A percentile compares a stretch with the other conserved stretches of the same genome.
These are phyloP conservation scores for Ambrosia hybrid DNA, from an alignment of 140 eudicot genomes.

Conservation along the genomic window DNA sequence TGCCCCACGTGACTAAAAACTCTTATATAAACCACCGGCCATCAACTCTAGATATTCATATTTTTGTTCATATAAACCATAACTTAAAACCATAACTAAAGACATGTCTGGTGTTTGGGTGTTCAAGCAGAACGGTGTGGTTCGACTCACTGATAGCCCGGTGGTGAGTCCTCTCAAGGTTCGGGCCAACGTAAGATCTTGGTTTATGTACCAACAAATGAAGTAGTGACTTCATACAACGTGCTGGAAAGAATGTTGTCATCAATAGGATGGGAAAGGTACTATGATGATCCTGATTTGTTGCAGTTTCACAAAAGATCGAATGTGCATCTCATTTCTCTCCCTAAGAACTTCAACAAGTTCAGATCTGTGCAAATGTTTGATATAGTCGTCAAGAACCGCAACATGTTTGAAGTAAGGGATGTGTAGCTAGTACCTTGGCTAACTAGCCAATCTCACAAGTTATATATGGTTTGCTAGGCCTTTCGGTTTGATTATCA, in stretches of 20 bases:
- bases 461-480: not conserved
- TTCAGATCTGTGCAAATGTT: constrained; percentile 81
- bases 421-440: constrained; percentile 28
- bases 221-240: constrained; percentile 58
- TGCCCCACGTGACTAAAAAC: not conserved
- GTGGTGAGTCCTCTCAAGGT: constrained; percentile 45
- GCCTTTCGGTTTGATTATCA: not conserved
- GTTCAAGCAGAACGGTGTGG: constrained; percentile 72
- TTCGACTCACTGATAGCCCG: constrained; percentile 59
- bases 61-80: constrained; percentile 12
- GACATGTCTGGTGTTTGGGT: constrained; percentile 83
- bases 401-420: constrained; percentile 70
- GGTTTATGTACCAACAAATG: constrained; percentile 52
- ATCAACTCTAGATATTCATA: constrained; percentile 24
- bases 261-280: constrained; percentile 74
- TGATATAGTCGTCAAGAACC: constrained; percentile 81
- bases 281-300: constrained; percentile 64
- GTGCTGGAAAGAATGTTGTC: constrained; percentile 49
- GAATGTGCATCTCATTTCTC: constrained; percentile 76
- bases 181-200: constrained; percentile 39
- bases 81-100: not conserved
- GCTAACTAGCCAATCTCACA: not conserved
- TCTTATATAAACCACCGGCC: constrained; percentile 23
- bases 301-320: constrained; percentile 80
- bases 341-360: constrained; percentile 69